Base-by-base conservation (phyloP, 176 grass and related monocot genomes). In the Triticum aestivum region DNA sequence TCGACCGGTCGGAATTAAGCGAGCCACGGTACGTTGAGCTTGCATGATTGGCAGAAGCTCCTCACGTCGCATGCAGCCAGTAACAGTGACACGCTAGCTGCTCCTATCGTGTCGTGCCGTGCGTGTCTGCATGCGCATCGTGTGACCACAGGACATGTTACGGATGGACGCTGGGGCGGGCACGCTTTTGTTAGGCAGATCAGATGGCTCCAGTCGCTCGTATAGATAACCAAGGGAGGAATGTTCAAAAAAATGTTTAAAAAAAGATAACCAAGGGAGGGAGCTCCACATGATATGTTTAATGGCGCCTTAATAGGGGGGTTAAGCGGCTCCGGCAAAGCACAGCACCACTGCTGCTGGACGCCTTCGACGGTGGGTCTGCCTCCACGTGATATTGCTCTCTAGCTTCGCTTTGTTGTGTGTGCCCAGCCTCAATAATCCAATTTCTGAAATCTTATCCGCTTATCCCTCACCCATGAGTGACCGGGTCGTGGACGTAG, bases 1-100 rank as follows among this genome's bases (percentile, higher is more conserved):
- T 4, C 66, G 15, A 69, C 17, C 33, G 17, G 65, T 73, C 30
- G 21, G 23, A 44, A 79, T 88, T 83, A 79, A 78, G 74, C 73
- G 63, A 35, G 51, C 41, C 56, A 72, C 42, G 8, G 24, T 17
- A 15, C 8, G 18, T 70, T 37, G 17, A 69, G 32, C 32, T 37
- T 14, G 4, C 79, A 14, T 68, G 65, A 68, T 35, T n/a, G 12
- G 17, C 9, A 37, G 81, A 79, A 84, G 65, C 44, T 52, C 72
- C 81, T 84, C 18, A 30, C 21, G 27, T 17, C 65, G 26, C 45
- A 6, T 58, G 54, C 54, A 58, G 21, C 38, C 6, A 18, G 32
- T 14, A 69, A 37, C 56, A 64, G 4, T 52, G 65, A 35, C 65
- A 70, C 29, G 0, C 63, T 3, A 68, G 63, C 63, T 32, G 62